Percentiles rank a stretch among this genome's conserved stretches.
Evolutionary conservation across 805 yeast species (phyloP).

Genomic region (Kluyveromyces siamensis): DNA sequence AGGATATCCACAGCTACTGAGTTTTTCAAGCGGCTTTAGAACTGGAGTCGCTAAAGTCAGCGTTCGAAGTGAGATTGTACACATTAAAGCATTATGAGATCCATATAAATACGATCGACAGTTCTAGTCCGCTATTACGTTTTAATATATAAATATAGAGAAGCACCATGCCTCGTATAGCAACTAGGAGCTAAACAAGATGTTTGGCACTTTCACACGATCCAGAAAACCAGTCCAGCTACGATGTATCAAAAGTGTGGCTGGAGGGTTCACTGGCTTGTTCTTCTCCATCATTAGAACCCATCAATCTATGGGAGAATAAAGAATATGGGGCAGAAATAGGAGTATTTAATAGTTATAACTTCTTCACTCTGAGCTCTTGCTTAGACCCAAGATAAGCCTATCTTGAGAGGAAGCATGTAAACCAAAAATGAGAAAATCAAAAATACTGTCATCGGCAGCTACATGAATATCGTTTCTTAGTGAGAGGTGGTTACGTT

Average conservation of each 20-base stretch:
- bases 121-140: neutral
- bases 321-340: conserved; percentile 53
- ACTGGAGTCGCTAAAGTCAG: too few relatives aligned
- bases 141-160: conserved; percentile 8
- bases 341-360: conserved; percentile 34
- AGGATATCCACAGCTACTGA: too few relatives aligned
- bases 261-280: conserved; percentile 36
- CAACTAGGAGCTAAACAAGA: conserved; percentile 5
- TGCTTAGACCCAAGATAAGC: neutral
- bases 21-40: too few relatives aligned
- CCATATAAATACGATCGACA: too few relatives aligned
- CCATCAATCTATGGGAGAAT: conserved; percentile 41
- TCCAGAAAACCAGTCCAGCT: conserved; percentile 31
- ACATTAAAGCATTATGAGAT: too few relatives aligned
- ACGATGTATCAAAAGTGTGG: conserved; percentile 43
- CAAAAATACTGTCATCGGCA: too few relatives aligned
- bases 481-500: too few relatives aligned
- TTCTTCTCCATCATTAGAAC: conserved; percentile 57
- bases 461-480: too few relatives aligned
- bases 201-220: conserved; percentile 34
- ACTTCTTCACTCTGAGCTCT: neutral
- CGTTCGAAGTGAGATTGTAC: too few relatives aligned
- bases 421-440: too few relatives aligned
- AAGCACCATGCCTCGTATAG: conserved; percentile 9
- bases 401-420: neutral